A percentile compares a stretch with the other conserved stretches of the same genome.
phyloP scores from a whole-genome alignment of 2,329 filamentous ascomycete species.

The Colletotrichum shisoi region DNA sequence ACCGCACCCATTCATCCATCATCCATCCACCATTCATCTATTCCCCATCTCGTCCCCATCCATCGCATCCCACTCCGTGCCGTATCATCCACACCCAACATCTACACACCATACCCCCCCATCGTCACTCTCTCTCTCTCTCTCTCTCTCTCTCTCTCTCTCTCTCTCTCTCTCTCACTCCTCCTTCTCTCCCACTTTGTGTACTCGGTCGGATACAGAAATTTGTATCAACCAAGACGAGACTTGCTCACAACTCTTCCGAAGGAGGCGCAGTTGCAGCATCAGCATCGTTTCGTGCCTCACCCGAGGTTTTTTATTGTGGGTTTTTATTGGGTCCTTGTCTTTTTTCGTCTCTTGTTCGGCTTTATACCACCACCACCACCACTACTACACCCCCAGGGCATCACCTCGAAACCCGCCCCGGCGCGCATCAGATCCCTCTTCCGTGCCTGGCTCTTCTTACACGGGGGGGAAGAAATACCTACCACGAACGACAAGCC shows the following conservation, averaged over 20 bases:
- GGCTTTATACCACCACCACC: conserved; percentile 11
- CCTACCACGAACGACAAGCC: conserved; percentile 4
- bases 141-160: conserved; percentile 4
- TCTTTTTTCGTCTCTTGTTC: conserved; percentile 26
- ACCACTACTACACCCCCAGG: no score
- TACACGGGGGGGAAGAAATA: not conserved
- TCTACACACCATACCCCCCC: conserved; percentile 11
- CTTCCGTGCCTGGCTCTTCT: not conserved
- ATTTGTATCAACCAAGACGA: no score
- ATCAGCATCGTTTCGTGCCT: not conserved
- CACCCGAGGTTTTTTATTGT: not conserved
- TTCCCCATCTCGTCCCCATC: conserved; percentile 1
- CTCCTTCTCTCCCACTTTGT: no score
- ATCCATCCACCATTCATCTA: no score
- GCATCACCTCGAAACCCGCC: conserved; percentile 13
- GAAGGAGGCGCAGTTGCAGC: conserved; percentile 10
- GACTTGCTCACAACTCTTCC: no score
- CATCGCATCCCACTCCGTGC: not conserved
- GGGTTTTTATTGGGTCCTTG: no score
- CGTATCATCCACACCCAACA: conserved; percentile 16
- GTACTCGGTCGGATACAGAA: no score
- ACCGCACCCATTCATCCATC: conserved; percentile 5
- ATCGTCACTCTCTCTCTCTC: conserved; percentile 2
- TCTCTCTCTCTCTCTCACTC: not conserved
- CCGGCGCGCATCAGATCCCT: conserved; percentile 11